Percentiles rank a stretch among this genome's conserved stretches.
Conservation (phyloP, 2,329 filamentous ascomycete species). For the Trichoderma hamatum region DNA sequence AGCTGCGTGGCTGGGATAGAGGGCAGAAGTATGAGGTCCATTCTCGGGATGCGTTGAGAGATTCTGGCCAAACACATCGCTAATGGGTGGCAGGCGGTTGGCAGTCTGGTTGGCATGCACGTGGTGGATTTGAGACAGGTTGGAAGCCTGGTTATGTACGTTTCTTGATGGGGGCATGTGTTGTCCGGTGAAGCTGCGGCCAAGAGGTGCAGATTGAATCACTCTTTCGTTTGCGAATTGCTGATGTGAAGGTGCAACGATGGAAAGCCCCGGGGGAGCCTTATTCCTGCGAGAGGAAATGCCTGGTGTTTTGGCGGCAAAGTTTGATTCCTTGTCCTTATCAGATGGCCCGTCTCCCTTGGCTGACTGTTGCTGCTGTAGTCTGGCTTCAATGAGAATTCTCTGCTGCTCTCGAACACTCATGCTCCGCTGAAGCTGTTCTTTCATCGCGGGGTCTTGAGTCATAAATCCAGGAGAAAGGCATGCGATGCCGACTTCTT, state of each 20-base stretch:
- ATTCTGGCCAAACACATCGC: slow-evolving; percentile 88
- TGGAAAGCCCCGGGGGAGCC: slow-evolving; percentile 86
- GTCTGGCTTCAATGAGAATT: slow-evolving; percentile 87
- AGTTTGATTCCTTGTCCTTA: slow-evolving; percentile 57
- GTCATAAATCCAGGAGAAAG: slow-evolving; percentile 95
- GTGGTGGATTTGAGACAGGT: slow-evolving; percentile 88
- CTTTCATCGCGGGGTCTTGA: slow-evolving; percentile 93
- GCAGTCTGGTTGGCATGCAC: slow-evolving; percentile 84
- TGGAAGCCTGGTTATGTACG: slow-evolving; percentile 78
- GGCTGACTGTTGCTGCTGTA: slow-evolving; percentile 77
- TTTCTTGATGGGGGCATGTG: slow-evolving; percentile 77
- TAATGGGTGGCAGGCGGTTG: slow-evolving; percentile 90
- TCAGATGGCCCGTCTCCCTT: slow-evolving; percentile 67
- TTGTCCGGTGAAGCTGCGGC: slow-evolving; percentile 93
- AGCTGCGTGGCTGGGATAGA: slow-evolving; percentile 65
- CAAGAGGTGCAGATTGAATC: slow-evolving; percentile 92
- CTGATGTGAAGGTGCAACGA: slow-evolving; percentile 90
- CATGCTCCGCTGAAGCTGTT: slow-evolving; percentile 91
- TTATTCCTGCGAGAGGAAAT: slow-evolving; percentile 76
- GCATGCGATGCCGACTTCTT: slow-evolving; percentile 91
- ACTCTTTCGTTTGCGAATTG: slow-evolving; percentile 93
- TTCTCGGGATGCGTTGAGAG: slow-evolving; percentile 65
- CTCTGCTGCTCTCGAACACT: slow-evolving; percentile 92
- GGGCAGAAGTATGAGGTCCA: slow-evolving; percentile 41
- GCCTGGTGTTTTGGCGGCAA: slow-evolving; percentile 71